These are phyloP conservation scores for Mycena galericulata DNA, from an alignment of 768 basidiomycete species.

Conservation along the genomic window DNA sequence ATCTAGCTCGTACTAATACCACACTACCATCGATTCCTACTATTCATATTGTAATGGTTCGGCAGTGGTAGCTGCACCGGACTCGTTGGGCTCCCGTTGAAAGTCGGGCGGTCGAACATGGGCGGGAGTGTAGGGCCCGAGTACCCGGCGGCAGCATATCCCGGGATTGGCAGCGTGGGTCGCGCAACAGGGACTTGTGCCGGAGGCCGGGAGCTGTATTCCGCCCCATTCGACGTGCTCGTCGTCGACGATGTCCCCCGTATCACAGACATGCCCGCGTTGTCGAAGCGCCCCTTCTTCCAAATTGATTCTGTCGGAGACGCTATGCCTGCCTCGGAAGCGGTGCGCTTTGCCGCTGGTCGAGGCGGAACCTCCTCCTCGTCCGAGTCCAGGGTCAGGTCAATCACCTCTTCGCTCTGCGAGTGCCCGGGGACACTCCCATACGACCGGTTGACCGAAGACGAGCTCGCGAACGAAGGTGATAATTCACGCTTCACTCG, in stretches of 20 bases:
- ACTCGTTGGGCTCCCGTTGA: neutral
- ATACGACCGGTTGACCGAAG: slow-evolving; percentile 50
- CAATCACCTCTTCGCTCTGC: slow-evolving; percentile 72
- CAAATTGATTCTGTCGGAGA: slow-evolving; percentile 77
- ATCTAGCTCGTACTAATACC: neutral
- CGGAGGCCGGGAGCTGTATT: slow-evolving; percentile 7
- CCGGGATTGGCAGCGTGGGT: neutral
- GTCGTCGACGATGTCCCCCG: slow-evolving; percentile 18
- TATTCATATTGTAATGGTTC: slow-evolving; percentile 23
- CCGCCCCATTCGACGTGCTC: slow-evolving; percentile 13
- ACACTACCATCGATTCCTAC: slow-evolving; percentile 26
- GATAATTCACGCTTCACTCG: slow-evolving; percentile 83
- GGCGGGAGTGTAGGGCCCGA: slow-evolving; percentile 20
- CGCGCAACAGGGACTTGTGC: slow-evolving; percentile 6
- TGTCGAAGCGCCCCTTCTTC: slow-evolving; percentile 71
- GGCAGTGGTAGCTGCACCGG: slow-evolving; percentile 17
- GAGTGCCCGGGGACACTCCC: slow-evolving; percentile 39
- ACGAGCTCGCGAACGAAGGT: slow-evolving; percentile 65
- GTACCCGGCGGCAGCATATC: slow-evolving; percentile 12
- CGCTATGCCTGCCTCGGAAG: slow-evolving; percentile 58
- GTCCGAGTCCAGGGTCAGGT: slow-evolving; percentile 85
- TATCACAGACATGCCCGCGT: neutral
- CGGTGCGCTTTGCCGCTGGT: slow-evolving; percentile 70
- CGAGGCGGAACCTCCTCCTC: slow-evolving; percentile 66
- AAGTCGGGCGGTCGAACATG: slow-evolving; percentile 13